Evolutionary conservation across 805 yeast genomes (phyloP).

Genomic region (Candida odintsovae): DNA sequence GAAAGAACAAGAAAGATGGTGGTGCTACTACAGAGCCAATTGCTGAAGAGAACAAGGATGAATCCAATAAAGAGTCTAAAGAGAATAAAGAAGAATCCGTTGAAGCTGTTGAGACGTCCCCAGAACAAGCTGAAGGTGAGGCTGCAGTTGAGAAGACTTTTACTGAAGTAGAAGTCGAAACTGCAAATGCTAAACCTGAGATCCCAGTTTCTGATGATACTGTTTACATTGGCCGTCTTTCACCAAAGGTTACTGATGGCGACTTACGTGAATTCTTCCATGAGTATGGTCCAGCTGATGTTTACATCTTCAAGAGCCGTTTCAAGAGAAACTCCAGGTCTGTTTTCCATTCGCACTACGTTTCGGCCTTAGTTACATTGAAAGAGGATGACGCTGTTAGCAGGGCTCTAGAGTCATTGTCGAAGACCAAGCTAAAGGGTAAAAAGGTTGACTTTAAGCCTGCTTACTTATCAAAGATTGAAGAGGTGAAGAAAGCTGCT

Average conservation of each 20-base stretch:
- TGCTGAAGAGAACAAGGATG: slow-evolving; percentile 2
- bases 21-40: not conserved
- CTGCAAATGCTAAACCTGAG: not conserved
- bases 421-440: slow-evolving; percentile 32
- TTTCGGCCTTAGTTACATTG: slow-evolving; percentile 48
- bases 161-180: not conserved
- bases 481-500: slow-evolving; percentile 37
- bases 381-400: slow-evolving; percentile 36
- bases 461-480: slow-evolving; percentile 37
- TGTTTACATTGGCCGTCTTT: slow-evolving; percentile 37
- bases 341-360: slow-evolving; percentile 27
- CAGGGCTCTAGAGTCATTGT: slow-evolving; percentile 36
- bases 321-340: slow-evolving; percentile 17
- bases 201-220: slow-evolving; percentile 35
- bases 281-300: slow-evolving; percentile 40
- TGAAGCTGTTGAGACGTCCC: not conserved
- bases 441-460: slow-evolving; percentile 31
- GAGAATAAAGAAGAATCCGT: not conserved
- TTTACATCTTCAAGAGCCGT: slow-evolving; percentile 40
- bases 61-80: not conserved
- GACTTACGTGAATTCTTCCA: slow-evolving; percentile 40
- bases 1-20: not conserved
- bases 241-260: slow-evolving; percentile 35
- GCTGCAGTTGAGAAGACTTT: not conserved
- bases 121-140: not conserved